Evolutionary conservation across 306 rosid genomes (phyloP).

Genomic region (Hylodesmum podocarpum): DNA sequence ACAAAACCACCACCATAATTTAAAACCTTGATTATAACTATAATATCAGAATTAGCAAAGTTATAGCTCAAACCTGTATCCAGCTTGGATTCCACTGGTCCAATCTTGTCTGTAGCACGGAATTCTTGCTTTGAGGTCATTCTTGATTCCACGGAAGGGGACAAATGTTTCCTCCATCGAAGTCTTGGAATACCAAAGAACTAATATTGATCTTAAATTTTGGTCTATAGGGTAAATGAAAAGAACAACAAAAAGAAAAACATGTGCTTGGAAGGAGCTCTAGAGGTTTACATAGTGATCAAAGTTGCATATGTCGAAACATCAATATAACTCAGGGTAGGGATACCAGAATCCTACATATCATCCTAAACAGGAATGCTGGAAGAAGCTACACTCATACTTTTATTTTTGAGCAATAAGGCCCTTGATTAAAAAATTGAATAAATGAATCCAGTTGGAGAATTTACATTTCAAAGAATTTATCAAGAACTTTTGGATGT

Average conservation of each 20-base stretch:
- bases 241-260: background rate
- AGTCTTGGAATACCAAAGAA: slow-evolving; percentile 36
- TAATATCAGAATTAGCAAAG: slow-evolving; percentile 23
- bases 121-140: slow-evolving; percentile 81
- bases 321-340: slow-evolving; percentile 41
- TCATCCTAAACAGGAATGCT: slow-evolving; percentile 38
- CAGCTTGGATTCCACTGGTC: slow-evolving; percentile 77
- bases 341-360: slow-evolving; percentile 41
- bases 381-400: slow-evolving; percentile 35
- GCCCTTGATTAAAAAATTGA: slow-evolving; percentile 44
- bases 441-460: slow-evolving; percentile 40
- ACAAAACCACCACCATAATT: background rate
- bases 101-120: slow-evolving; percentile 92
- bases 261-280: slow-evolving; percentile 45
- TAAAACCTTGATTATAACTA: background rate
- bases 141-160: slow-evolving; percentile 91
- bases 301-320: slow-evolving; percentile 38
- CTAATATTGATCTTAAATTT: slow-evolving; percentile 20
- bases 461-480: slow-evolving; percentile 59
- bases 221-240: slow-evolving; percentile 19
- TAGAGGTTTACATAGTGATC: slow-evolving; percentile 52
- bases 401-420: slow-evolving; percentile 31
- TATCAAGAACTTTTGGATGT: slow-evolving; percentile 36
- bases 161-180: slow-evolving; percentile 96
- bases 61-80: slow-evolving; percentile 63